These are phyloP conservation scores for Prunus mongolica DNA, from an alignment of 306 rosid species.

Conservation along the genomic window DNA sequence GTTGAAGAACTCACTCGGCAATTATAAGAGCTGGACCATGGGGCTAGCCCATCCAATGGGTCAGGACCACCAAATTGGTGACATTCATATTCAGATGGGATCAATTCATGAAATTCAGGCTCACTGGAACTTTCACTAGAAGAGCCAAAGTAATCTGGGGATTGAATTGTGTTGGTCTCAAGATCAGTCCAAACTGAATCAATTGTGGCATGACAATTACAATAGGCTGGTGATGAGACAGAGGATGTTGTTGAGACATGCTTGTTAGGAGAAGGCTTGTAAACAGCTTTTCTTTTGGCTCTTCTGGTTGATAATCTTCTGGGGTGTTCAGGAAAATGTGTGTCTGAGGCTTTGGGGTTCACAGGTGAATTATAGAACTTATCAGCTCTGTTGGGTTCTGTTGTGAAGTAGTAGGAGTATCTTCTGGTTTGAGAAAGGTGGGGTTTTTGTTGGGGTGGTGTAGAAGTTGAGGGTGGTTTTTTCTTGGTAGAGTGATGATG, in stretches of 20 bases:
- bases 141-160: slow-evolving; percentile 53
- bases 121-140: slow-evolving; percentile 47
- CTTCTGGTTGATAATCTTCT: slow-evolving; percentile 63
- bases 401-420: slow-evolving; percentile 35
- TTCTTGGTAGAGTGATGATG: slow-evolving; percentile 30
- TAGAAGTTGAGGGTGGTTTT: slow-evolving; percentile 36
- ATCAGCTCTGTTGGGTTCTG: slow-evolving; percentile 37
- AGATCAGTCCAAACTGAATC: slow-evolving; percentile 15
- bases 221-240: slow-evolving; percentile 17
- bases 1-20: slow-evolving; percentile 58
- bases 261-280: slow-evolving; percentile 59
- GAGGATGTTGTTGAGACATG: slow-evolving; percentile 30
- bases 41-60: no score
- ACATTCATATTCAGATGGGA: slow-evolving; percentile 54
- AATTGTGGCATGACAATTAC: slow-evolving; percentile 31
- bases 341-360: slow-evolving; percentile 35
- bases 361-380: slow-evolving; percentile 37
- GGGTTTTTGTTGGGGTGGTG: slow-evolving; percentile 46
- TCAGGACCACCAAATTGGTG: slow-evolving; percentile 26
- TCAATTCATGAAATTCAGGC: slow-evolving; percentile 28
- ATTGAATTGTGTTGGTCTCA: slow-evolving; percentile 28
- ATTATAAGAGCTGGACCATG: slow-evolving; percentile 14
- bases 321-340: slow-evolving; percentile 55
- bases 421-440: slow-evolving; percentile 27
- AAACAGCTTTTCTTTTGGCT: slow-evolving; percentile 60